phyloP scores from a whole-genome alignment of 2,329 filamentous ascomycete genomes.

The Beauveria varroae region DNA sequence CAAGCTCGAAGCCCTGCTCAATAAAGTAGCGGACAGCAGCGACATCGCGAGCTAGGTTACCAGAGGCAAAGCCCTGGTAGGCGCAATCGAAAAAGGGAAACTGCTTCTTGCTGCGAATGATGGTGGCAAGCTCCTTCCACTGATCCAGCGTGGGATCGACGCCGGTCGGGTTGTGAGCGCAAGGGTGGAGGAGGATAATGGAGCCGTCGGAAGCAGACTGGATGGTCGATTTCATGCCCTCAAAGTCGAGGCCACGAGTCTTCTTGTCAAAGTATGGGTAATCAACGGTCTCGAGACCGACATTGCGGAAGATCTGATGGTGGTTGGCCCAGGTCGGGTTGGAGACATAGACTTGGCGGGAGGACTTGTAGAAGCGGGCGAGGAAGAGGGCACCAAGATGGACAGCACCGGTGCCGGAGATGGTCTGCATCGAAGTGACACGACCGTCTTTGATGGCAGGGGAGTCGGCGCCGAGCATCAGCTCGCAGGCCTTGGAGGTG shows the following conservation, averaged over 20 bases:
- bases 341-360: constrained; percentile 78
- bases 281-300: constrained; percentile 65
- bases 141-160: constrained; percentile 91
- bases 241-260: constrained; percentile 87
- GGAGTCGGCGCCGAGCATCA: constrained; percentile 75
- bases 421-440: constrained; percentile 77
- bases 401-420: constrained; percentile 93
- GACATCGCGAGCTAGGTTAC: constrained; percentile 75
- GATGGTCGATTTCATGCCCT: constrained; percentile 72
- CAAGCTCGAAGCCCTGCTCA: constrained; percentile 81
- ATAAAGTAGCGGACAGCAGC: constrained; percentile 94
- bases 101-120: constrained; percentile 71
- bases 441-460: constrained; percentile 80
- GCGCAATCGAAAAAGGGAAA: constrained; percentile 98
- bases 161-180: constrained; percentile 96
- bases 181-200: constrained; percentile 87
- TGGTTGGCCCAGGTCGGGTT: constrained; percentile 98
- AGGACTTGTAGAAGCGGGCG: constrained; percentile 75
- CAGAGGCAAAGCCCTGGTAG: constrained; percentile 96
- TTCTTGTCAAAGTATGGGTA: constrained; percentile 93
- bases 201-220: constrained; percentile 66
- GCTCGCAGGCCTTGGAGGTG: constrained; percentile 82
- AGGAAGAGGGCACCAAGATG: constrained; percentile 94
- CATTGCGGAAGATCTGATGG: constrained; percentile 95
- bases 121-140: constrained; percentile 79